Percentiles rank a stretch among this genome's conserved stretches.
Evolutionary conservation across 2,329 filamentous ascomycete species (phyloP).

Genomic region (Hysterium pulicare): DNA sequence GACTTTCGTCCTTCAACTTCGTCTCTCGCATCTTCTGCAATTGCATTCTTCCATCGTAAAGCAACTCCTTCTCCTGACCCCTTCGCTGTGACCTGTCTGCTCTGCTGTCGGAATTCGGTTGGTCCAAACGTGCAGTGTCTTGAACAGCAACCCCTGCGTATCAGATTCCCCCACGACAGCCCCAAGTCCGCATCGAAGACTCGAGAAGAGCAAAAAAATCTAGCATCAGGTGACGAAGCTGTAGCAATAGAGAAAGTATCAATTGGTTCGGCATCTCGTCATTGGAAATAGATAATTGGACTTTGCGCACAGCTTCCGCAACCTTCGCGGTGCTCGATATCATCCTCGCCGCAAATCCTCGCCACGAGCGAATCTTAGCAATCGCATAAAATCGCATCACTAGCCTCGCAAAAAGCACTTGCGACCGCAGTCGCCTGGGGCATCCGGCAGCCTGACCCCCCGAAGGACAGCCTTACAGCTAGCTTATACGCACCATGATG

Average conservation of each 20-base stretch:
- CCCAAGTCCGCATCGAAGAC: conserved; percentile 1
- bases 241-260: too few relatives aligned
- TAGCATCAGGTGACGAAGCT: too few relatives aligned
- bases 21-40: background rate
- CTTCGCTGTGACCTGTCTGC: background rate
- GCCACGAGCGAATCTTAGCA: conserved; percentile 8
- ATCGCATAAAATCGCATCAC: conserved; percentile 20
- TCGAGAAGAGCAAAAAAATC: too few relatives aligned
- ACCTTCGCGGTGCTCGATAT: too few relatives aligned
- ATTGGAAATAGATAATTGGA: too few relatives aligned
- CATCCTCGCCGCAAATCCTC: background rate
- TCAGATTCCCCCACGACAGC: conserved; percentile 2
- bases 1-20: background rate
- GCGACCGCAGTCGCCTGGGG: conserved; percentile 14
- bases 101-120: conserved; percentile 2
- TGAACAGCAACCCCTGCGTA: conserved; percentile 2
- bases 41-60: background rate
- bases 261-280: too few relatives aligned
- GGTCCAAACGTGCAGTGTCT: conserved; percentile 3
- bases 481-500: conserved; percentile 22
- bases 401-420: conserved; percentile 1
- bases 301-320: too few relatives aligned
- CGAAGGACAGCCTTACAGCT: conserved; percentile 12
- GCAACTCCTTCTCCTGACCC: conserved; percentile 3
- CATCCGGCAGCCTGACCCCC: conserved; percentile 7